These are phyloP conservation scores for Fusarium kyushuense DNA, from an alignment of 2,329 filamentous ascomycete genomes.

Conservation along the genomic window DNA sequence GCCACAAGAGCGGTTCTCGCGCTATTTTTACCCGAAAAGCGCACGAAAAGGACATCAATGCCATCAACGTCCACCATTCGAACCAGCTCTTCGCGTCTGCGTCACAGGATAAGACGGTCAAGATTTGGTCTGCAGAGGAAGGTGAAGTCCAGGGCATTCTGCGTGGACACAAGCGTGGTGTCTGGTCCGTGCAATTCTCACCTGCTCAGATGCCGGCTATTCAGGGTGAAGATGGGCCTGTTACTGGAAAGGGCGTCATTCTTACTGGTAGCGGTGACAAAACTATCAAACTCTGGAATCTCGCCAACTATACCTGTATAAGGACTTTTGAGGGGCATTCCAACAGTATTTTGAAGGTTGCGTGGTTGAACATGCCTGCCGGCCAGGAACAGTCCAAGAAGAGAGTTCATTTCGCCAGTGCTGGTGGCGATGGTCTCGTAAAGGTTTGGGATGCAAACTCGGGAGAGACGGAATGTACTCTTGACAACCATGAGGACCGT, in stretches of 20 bases:
- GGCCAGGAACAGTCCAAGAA: slow-evolving; percentile 66
- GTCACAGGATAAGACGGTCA: slow-evolving; percentile 95
- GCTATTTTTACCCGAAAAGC: slow-evolving; percentile 92
- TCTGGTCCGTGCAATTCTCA: slow-evolving; percentile 95
- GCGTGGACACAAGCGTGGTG: slow-evolving; percentile 90
- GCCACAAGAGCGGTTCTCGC: slow-evolving; percentile 66
- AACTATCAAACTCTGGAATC: slow-evolving; percentile 93
- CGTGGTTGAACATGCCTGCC: slow-evolving; percentile 77
- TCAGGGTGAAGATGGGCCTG: slow-evolving; percentile 76
- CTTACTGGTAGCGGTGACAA: slow-evolving; percentile 96
- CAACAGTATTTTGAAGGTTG: slow-evolving; percentile 92
- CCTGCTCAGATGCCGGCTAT: slow-evolving; percentile 81
- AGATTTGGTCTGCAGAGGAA: slow-evolving; percentile 93
- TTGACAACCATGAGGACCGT: slow-evolving; percentile 97
- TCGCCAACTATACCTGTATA: slow-evolving; percentile 91
- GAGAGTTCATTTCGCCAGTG: slow-evolving; percentile 81
- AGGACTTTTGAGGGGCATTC: slow-evolving; percentile 96
- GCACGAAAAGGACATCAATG: slow-evolving; percentile 99
- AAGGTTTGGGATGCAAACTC: slow-evolving; percentile 94
- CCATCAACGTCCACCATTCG: slow-evolving; percentile 81
- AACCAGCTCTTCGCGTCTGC: slow-evolving; percentile 91
- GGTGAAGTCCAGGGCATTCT: slow-evolving; percentile 93
- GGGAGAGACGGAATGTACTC: slow-evolving; percentile 86
- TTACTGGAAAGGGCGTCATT: slow-evolving; percentile 83
- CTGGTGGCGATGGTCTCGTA: slow-evolving; percentile 92